These are phyloP conservation scores for Cutaneotrichosporon sp. DNA, from an alignment of 1,284 basidiomycete genomes.

Conservation along the genomic window DNA sequence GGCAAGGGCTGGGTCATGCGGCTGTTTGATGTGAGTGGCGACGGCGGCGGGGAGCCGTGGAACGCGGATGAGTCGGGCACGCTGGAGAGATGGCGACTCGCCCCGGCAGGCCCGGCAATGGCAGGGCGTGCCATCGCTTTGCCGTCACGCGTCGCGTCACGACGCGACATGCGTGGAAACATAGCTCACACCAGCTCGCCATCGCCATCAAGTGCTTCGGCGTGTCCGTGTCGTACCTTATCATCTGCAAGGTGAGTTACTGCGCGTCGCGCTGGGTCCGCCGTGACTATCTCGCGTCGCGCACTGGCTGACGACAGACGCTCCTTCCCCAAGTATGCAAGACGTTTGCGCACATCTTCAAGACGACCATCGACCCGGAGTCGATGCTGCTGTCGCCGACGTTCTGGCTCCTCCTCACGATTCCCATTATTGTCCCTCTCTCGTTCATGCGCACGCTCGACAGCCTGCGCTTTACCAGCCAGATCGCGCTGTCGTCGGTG, in stretches of 20 bases:
- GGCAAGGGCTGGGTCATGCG: constrained; percentile 53
- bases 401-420: constrained; percentile 80
- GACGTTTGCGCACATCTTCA: constrained; percentile 74
- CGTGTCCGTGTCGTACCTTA: constrained; percentile 92
- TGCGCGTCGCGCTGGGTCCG: neutral
- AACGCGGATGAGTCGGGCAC: neutral
- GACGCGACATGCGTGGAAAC: neutral
- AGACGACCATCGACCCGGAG: constrained; percentile 59
- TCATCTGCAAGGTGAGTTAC: constrained; percentile 81
- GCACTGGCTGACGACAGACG: constrained; percentile 34
- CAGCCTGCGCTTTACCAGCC: constrained; percentile 56
- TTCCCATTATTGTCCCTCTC: constrained; percentile 82
- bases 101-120: too few relatives aligned
- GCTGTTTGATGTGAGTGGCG: constrained; percentile 47
- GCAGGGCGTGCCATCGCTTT: too few relatives aligned
- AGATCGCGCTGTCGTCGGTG: constrained; percentile 53
- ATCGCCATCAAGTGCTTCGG: constrained; percentile 98
- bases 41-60: neutral
- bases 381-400: constrained; percentile 68
- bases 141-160: neutral
- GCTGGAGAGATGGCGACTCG: too few relatives aligned
- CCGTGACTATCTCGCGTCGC: neutral
- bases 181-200: constrained; percentile 64
- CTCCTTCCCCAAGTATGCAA: constrained; percentile 91
- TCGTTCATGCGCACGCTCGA: constrained; percentile 84